These are phyloP conservation scores for Elaeis guineensis DNA, from an alignment of 176 grass and related monocot genomes.

Conservation along the genomic window DNA sequence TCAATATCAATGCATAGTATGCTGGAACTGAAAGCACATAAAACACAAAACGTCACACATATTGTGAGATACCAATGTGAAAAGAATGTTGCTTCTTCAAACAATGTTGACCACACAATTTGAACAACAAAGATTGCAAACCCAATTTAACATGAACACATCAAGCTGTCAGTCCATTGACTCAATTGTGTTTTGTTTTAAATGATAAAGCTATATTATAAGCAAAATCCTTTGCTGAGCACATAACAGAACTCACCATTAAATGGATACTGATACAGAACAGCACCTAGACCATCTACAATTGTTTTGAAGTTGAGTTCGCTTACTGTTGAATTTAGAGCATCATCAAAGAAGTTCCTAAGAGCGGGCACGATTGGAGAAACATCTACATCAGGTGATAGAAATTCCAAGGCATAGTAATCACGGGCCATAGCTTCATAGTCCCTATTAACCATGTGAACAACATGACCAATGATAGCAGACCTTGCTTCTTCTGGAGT, in stretches of 20 bases:
- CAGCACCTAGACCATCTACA: slow-evolving; percentile 81
- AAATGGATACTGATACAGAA: slow-evolving; percentile 92
- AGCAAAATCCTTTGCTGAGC: not conserved
- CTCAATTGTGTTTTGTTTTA: not conserved
- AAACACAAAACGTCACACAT: slow-evolving; percentile 22
- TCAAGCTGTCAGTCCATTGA: too few species aligned
- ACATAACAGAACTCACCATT: slow-evolving; percentile 45
- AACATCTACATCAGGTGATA: slow-evolving; percentile 75
- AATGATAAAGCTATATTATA: slow-evolving; percentile 5
- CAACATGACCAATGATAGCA: slow-evolving; percentile 90
- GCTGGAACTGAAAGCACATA: slow-evolving; percentile 67
- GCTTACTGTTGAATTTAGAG: slow-evolving; percentile 85
- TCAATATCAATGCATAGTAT: slow-evolving; percentile 89
- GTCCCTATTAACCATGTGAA: slow-evolving; percentile 97
- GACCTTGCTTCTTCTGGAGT: slow-evolving; percentile 88
- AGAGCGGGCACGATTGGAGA: slow-evolving; percentile 80
- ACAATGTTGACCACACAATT: too few species aligned
- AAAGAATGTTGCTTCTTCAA: too few species aligned
- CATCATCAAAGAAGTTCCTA: slow-evolving; percentile 90
- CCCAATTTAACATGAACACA: too few species aligned
- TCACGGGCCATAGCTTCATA: slow-evolving; percentile 95
- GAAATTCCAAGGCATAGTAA: slow-evolving; percentile 92
- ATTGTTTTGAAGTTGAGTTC: slow-evolving; percentile 97
- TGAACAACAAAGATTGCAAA: too few species aligned
- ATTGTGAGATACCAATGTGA: not conserved